Conservation (phyloP, 2,329 filamentous ascomycete species). For the Fusarium bactridioides region DNA sequence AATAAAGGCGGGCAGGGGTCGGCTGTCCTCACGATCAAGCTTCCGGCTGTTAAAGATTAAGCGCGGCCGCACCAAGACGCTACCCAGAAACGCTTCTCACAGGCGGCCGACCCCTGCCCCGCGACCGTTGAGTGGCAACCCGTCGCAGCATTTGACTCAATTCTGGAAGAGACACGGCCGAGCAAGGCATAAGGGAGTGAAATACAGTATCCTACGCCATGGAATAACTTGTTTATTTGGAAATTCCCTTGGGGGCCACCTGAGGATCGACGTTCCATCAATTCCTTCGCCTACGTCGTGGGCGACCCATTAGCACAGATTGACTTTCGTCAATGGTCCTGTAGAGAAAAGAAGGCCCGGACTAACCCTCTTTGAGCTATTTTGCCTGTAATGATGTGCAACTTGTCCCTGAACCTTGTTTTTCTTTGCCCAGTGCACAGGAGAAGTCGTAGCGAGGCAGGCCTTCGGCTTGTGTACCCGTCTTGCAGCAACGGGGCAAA, state of each 20-base stretch:
- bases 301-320: neutral
- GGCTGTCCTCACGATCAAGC: slow-evolving; percentile 20
- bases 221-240: slow-evolving; percentile 2
- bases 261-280: slow-evolving; percentile 10
- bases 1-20: neutral
- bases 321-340: neutral
- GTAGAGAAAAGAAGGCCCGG: neutral
- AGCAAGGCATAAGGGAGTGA: neutral
- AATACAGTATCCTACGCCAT: neutral
- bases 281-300: slow-evolving; percentile 1
- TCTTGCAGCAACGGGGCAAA: slow-evolving; percentile 13
- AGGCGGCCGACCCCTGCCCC: slow-evolving; percentile 33
- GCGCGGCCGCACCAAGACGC: slow-evolving; percentile 12
- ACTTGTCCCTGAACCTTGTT: slow-evolving; percentile 4
- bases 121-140: slow-evolving; percentile 27
- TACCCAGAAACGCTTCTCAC: slow-evolving; percentile 2
- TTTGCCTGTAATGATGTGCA: slow-evolving; percentile 24
- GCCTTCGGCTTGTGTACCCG: slow-evolving; percentile 27
- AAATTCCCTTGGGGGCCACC: slow-evolving; percentile 14
- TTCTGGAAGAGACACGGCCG: neutral
- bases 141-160: slow-evolving; percentile 24
- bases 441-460: slow-evolving; percentile 3
- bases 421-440: slow-evolving; percentile 6
- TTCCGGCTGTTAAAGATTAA: slow-evolving; percentile 20
- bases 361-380: neutral